phyloP scores from a whole-genome alignment of 2,329 filamentous ascomycete species.

The Colletotrichum sp. region DNA sequence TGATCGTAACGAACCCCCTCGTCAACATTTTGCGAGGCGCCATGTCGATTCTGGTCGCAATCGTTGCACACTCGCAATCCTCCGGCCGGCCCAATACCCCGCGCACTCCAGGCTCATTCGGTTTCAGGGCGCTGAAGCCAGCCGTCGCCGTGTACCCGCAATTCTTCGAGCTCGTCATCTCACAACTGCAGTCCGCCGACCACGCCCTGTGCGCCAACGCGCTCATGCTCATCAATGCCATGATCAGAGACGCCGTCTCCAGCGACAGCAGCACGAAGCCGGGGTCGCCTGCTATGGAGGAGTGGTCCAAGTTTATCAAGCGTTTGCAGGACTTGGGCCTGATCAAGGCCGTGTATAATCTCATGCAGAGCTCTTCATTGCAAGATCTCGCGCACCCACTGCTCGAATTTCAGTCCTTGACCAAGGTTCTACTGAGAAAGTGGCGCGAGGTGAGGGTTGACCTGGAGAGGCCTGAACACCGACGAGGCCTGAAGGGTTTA shows the following conservation, averaged over 20 bases:
- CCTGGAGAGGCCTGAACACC: conserved; percentile 85
- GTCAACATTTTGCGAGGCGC: conserved; percentile 97
- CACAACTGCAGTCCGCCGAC: conserved; percentile 89
- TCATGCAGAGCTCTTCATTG: conserved; percentile 93
- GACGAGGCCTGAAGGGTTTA: conserved; percentile 83
- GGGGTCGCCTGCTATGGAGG: conserved; percentile 54
- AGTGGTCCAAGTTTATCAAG: conserved; percentile 97
- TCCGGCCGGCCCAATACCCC: conserved; percentile 38
- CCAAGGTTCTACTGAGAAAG: conserved; percentile 83
- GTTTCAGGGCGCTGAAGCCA: conserved; percentile 90
- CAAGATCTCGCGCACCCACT: conserved; percentile 90
- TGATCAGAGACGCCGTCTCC: conserved; percentile 90
- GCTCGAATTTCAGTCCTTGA: conserved; percentile 90
- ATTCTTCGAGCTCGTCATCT: conserved; percentile 93
- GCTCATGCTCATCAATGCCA: conserved; percentile 90
- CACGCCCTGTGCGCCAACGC: conserved; percentile 96
- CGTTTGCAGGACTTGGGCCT: conserved; percentile 89
- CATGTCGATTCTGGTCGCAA: conserved; percentile 94
- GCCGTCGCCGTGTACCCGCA: conserved; percentile 90
- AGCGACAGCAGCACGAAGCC: conserved; percentile 58
- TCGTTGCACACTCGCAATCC: conserved; percentile 84
- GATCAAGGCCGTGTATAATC: conserved; percentile 86
- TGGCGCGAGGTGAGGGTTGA: conserved; percentile 90
- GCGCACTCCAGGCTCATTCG: conserved; percentile 68
- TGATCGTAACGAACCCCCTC: conserved; percentile 92